These are phyloP conservation scores for Gracilariopsis chorda DNA, from an alignment of 23 red algal genomes.

Conservation along the genomic window DNA sequence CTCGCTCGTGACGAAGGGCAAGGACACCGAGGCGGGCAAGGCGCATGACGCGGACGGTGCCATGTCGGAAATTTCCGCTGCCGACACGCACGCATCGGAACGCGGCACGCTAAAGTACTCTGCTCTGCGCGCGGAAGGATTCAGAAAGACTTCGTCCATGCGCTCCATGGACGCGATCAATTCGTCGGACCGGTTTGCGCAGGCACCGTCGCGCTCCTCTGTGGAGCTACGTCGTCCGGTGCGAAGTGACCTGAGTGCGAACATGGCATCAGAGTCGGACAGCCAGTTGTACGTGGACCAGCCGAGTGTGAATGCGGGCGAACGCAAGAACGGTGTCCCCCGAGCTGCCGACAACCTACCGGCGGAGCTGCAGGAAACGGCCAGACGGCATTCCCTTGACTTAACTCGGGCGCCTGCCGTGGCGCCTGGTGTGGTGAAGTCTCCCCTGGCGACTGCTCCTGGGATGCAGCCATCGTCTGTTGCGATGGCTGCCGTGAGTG, in stretches of 20 bases:
- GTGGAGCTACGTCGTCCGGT: neutral
- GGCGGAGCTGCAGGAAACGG: conserved; percentile 16
- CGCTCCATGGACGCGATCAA: neutral
- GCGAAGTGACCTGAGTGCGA: neutral
- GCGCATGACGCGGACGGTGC: neutral
- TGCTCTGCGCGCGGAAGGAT: neutral
- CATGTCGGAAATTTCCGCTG: conserved; percentile 6
- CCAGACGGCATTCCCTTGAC: conserved; percentile 43
- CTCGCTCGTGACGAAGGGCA: neutral
- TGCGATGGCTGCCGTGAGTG: neutral
- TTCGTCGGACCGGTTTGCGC: neutral
- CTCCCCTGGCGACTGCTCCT: neutral
- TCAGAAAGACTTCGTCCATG: neutral
- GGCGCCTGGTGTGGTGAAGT: neutral
- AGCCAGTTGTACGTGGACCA: neutral
- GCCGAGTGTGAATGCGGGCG: neutral
- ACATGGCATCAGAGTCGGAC: neutral
- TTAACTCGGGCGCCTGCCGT: neutral
- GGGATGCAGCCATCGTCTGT: neutral
- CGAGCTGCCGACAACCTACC: neutral
- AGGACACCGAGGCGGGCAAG: neutral
- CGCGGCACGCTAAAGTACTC: neutral
- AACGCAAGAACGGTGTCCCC: neutral
- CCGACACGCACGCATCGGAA: neutral
- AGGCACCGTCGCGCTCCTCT: neutral